Evolutionary conservation across 371 early-diverging fungal species (phyloP).

Genomic region (Syncephalastrum sp.): DNA sequence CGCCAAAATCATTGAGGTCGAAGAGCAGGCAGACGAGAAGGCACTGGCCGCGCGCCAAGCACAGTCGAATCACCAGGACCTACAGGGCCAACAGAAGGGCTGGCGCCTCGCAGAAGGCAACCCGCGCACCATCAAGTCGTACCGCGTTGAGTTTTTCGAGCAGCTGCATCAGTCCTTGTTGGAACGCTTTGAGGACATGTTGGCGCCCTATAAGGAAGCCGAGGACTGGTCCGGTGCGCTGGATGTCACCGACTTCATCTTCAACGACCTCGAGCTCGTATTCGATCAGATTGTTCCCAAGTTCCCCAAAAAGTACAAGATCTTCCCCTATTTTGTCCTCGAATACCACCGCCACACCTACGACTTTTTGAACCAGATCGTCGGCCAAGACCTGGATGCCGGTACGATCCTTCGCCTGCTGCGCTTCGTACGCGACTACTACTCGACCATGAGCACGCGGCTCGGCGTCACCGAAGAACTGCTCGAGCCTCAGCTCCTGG

Average conservation of each 20-base stretch:
- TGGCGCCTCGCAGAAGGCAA: slow-evolving; percentile 57
- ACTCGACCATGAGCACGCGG: slow-evolving; percentile 79
- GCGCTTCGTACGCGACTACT: slow-evolving; percentile 91
- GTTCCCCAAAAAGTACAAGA: slow-evolving; percentile 89
- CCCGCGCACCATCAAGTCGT: slow-evolving; percentile 68
- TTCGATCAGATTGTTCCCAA: slow-evolving; percentile 84
- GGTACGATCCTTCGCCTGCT: slow-evolving; percentile 80
- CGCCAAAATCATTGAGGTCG: slow-evolving; percentile 89
- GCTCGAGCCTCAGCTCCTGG: slow-evolving; percentile 87
- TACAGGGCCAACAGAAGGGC: slow-evolving; percentile 50
- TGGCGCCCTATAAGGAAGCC: slow-evolving; percentile 49
- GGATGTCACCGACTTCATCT: slow-evolving; percentile 76
- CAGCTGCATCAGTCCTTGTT: slow-evolving; percentile 68
- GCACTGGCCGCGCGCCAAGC: slow-evolving; percentile 64
- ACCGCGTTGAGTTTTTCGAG: slow-evolving; percentile 77
- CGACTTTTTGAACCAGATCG: slow-evolving; percentile 70
- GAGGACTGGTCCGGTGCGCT: slow-evolving; percentile 56
- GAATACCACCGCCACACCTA: slow-evolving; percentile 93
- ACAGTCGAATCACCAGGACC: slow-evolving; percentile 54
- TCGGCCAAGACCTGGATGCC: slow-evolving; percentile 70
- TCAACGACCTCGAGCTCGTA: slow-evolving; percentile 86
- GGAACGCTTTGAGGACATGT: slow-evolving; percentile 56
- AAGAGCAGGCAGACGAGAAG: slow-evolving; percentile 84
- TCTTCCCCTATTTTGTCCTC: slow-evolving; percentile 87
- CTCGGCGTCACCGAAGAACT: slow-evolving; percentile 88